Conservation (phyloP, 176 grass and related monocot genomes). For the Musa acuminata region DNA sequence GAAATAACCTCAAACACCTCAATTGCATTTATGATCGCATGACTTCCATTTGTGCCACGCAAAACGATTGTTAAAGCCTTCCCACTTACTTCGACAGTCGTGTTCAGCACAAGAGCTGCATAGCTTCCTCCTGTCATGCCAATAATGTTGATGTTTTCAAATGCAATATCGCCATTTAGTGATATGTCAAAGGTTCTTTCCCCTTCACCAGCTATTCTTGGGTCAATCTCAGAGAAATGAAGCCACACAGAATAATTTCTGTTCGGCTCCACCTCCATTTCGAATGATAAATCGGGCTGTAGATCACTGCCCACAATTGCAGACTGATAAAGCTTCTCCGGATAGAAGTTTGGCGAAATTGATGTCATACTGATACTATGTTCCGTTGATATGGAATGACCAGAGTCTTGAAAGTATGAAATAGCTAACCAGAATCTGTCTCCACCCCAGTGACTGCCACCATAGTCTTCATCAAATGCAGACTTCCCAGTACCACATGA, state of each 20-base stretch:
- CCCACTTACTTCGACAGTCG: slow-evolving; percentile 57
- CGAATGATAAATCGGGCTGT: slow-evolving; percentile 56
- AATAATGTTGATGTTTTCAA: slow-evolving; percentile 73
- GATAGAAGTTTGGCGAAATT: slow-evolving; percentile 76
- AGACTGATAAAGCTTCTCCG: slow-evolving; percentile 71
- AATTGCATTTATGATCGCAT: slow-evolving; percentile 70
- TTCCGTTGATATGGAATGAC: slow-evolving; percentile 65
- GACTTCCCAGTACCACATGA: slow-evolving; percentile 71
- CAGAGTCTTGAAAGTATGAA: slow-evolving; percentile 50
- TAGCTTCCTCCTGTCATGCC: slow-evolving; percentile 65
- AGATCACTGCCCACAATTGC: slow-evolving; percentile 66
- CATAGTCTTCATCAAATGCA: slow-evolving; percentile 84
- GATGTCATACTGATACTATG: slow-evolving; percentile 75
- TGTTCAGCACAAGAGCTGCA: slow-evolving; percentile 86
- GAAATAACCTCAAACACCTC: slow-evolving; percentile 86
- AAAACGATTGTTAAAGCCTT: slow-evolving; percentile 58
- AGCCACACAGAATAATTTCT: slow-evolving; percentile 97
- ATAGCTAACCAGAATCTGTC: slow-evolving; percentile 83
- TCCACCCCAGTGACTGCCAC: slow-evolving; percentile 62
- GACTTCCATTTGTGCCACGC: slow-evolving; percentile 32
- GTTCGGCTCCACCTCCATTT: slow-evolving; percentile 89
- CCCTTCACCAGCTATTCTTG: slow-evolving; percentile 45
- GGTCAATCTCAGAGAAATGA: slow-evolving; percentile 96
- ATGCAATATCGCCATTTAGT: slow-evolving; percentile 74
- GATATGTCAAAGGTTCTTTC: slow-evolving; percentile 76